Conservation (phyloP, 208 protist genomes). For the Leishmania amazonensis region DNA sequence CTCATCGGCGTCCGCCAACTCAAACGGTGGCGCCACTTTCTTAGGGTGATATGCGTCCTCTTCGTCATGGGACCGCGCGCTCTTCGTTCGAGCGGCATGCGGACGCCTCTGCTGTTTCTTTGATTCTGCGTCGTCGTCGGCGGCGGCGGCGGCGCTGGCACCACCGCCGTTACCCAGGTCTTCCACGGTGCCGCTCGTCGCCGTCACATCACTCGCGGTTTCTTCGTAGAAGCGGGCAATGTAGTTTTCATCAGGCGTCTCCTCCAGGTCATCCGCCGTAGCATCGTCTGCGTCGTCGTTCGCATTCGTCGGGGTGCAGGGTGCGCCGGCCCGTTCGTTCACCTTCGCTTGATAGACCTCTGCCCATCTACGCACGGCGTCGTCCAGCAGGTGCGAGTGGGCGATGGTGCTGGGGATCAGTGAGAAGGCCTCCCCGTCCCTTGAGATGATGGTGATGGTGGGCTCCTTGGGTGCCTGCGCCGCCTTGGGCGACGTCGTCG, state of each 20-base stretch:
- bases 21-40: not conserved
- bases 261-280: constrained; percentile 23
- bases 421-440: constrained; percentile 54
- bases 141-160: not conserved
- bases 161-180: not conserved
- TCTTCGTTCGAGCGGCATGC: constrained; percentile 23
- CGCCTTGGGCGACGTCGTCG: not conserved
- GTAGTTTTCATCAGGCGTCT: constrained; percentile 31
- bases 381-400: constrained; percentile 55
- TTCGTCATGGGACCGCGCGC: constrained; percentile 10
- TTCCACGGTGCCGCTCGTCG: constrained; percentile 9
- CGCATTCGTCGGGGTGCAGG: not conserved
- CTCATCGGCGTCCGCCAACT: not conserved
- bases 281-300: constrained; percentile 24
- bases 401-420: constrained; percentile 43
- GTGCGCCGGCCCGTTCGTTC: not conserved
- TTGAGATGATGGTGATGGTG: constrained; percentile 61
- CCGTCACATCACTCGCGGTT: constrained; percentile 16
- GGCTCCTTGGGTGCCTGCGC: constrained; percentile 13
- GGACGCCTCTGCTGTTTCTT: not conserved
- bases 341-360: constrained; percentile 28
- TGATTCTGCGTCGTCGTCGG: not conserved
- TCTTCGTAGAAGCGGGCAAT: constrained; percentile 29
- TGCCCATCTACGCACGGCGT: constrained; percentile 51
- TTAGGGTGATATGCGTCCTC: constrained; percentile 9